Evolutionary conservation across 2,329 filamentous ascomycete genomes (phyloP), one percentile per base, ranked within the genome.

Genomic region (Apiospora pterosperma): DNA sequence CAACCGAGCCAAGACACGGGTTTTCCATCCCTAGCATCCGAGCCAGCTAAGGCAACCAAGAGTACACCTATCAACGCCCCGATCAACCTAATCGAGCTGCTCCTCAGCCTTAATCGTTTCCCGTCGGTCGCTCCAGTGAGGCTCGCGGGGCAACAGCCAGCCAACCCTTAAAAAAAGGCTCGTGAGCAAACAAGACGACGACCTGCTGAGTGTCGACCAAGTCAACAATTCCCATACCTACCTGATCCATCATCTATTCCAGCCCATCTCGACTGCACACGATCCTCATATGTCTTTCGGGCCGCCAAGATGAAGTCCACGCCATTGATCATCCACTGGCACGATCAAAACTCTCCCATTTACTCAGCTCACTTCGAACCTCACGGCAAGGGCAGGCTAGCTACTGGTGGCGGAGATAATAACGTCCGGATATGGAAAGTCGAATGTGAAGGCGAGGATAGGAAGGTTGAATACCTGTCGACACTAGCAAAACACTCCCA

Each of bases 301-400:
- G 52, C 68, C 72, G 74, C 75, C 79, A 83, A 78, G 76, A 99
- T 99, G 96, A 98, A 97, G 87, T 94, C 93, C 76, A 90, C 93
- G 75, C 95, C 96, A 72, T 86, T 99, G 72, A 95, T 98, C 76
- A 95, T 99, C 81, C 93, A 96, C 84, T 99, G 96, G 96, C 96
- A 99, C 80, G 92, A 97, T 79, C 92, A 97, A 76, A 97, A 96
- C 81, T 89, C 92, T 73, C 96, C 96, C 65, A 94, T 99, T 77
- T 99, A 98, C 82, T 97, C 95, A 52, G 93, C 93, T 71, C 95
- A 98, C 78, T 99, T 98, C 77, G 95, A 99, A 77, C 92, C 92
- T 59, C 86, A 92, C 75, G 93, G 93, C 69, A 97, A 96, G 78
- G 93, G 93, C 63, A 89, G 96, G 73, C 82, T 99, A 68, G 96